A percentile compares a stretch with the other conserved stretches of the same genome.
phyloP scores from a whole-genome alignment of 73 alveolate genomes.

The Uronychia binucleata region DNA sequence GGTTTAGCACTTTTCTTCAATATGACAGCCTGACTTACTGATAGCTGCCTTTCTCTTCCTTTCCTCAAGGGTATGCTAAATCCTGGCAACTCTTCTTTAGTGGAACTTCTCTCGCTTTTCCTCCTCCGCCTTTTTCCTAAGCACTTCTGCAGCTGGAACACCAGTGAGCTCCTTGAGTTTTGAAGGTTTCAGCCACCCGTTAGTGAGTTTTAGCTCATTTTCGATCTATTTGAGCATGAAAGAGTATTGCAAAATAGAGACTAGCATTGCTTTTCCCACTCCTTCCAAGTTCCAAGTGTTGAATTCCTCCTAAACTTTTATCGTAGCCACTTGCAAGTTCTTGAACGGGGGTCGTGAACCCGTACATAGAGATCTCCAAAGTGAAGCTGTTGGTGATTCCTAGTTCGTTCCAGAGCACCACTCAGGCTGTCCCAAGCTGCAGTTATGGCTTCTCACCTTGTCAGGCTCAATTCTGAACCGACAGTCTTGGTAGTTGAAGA shows the following conservation, averaged over 20 bases:
- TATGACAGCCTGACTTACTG: background rate
- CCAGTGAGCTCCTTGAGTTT: constrained; percentile 41
- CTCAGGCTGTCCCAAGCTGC: constrained; percentile 53
- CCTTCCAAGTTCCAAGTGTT: background rate
- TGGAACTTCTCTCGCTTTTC: background rate
- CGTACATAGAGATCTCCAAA: constrained; percentile 39
- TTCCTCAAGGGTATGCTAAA: constrained; percentile 16
- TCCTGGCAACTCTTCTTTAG: background rate
- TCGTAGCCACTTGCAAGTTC: background rate
- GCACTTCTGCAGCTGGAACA: constrained; percentile 15
- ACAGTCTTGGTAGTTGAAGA: constrained; percentile 37
- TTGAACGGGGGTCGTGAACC: constrained; percentile 16
- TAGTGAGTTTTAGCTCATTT: constrained; percentile 34
- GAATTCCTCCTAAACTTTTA: background rate
- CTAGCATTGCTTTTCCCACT: constrained; percentile 24
- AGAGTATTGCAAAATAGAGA: constrained; percentile 5
- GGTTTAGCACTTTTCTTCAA: background rate
- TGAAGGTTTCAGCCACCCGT: constrained; percentile 43
- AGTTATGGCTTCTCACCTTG: constrained; percentile 13
- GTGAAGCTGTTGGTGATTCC: constrained; percentile 50
- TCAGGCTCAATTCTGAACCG: constrained; percentile 37
- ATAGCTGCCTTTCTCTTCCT: constrained; percentile 9
- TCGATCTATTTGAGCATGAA: constrained; percentile 29
- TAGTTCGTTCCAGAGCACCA: constrained; percentile 56
- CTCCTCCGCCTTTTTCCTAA: constrained; percentile 5